These are phyloP conservation scores for Candida takata DNA, from an alignment of 805 yeast species.

Conservation along the genomic window DNA sequence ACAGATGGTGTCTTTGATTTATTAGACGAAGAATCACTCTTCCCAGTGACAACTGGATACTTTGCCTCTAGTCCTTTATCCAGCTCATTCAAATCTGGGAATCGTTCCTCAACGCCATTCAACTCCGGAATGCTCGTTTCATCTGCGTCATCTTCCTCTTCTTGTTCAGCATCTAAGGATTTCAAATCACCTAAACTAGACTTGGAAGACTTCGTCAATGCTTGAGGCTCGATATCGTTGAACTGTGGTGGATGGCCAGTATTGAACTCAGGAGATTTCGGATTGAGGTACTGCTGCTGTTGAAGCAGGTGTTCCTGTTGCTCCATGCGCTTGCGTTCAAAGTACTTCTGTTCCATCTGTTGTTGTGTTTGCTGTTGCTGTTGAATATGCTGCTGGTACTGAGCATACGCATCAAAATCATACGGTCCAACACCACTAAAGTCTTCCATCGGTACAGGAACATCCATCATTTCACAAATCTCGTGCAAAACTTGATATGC, in stretches of 20 bases:
- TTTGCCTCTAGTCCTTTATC: slow-evolving; percentile 4
- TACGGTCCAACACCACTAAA: slow-evolving; percentile 43
- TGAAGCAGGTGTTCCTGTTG: slow-evolving; percentile 2
- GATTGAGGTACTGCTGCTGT: not conserved
- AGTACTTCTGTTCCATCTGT: slow-evolving; percentile 17
- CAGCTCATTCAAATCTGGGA: slow-evolving; percentile 39
- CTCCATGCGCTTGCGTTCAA: slow-evolving; percentile 16
- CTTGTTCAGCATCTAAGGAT: slow-evolving; percentile 2
- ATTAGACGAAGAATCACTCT: not conserved
- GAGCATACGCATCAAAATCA: slow-evolving; percentile 48
- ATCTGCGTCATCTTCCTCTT: slow-evolving; percentile 6
- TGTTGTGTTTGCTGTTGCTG: slow-evolving; percentile 35
- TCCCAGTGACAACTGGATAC: not conserved
- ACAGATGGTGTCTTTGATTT: too few relatives aligned
- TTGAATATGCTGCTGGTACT: slow-evolving; percentile 35
- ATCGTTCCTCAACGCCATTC: slow-evolving; percentile 43
- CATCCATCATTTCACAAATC: slow-evolving; percentile 52
- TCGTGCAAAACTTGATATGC: slow-evolving; percentile 70
- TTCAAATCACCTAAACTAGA: slow-evolving; percentile 22
- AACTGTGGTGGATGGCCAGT: not conserved
- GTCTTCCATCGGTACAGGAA: slow-evolving; percentile 40
- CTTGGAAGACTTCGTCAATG: slow-evolving; percentile 17
- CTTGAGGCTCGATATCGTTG: slow-evolving; percentile 11
- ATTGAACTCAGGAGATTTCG: slow-evolving; percentile 5
- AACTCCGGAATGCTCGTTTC: slow-evolving; percentile 27